Evolutionary conservation across 75 land plant species (phyloP), one percentile per base, ranked within the genome.

Genomic region (Azolla pinnata): DNA sequence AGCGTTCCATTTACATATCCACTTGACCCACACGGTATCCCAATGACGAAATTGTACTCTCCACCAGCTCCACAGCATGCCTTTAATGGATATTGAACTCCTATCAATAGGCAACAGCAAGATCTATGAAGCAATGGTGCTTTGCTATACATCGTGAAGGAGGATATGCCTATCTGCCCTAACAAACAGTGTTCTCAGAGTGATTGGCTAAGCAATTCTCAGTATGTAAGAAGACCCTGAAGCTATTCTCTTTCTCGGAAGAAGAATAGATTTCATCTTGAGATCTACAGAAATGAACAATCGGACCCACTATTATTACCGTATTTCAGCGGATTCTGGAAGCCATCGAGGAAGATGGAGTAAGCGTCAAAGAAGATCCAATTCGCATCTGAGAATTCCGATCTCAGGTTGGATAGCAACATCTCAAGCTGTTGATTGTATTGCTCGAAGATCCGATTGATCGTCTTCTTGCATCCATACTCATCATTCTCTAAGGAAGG

Each of bases 1-100:
- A 52, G n/a, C 28, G 21, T 12, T n/a, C 66, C 66, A 54, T 33
- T 4, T 3, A 53, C 0, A 30, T 50, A 32, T n/a, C 57, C 66
- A 20, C 33, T 24, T 21, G 1, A 0, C 0, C 44, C 57, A 34
- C 66, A 63, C 8, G 0, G 0, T 0, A 63, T 38, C 0, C 1
- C 21, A 12, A 0, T 5, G 18, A 32, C 33, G 33, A 50, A 29
- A 21, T 63, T 53, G 2, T 31, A 63, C 0, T 63, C 56, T 4
- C 65, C 65, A 17, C 65, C 65, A 10, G 51, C 51, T 32, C 66
- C 66, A 18, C 66, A 63, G 34, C 66, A 63, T 33, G 57, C 57
- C 27, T 21, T 51, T 18, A 24, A 27, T 0, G 32, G 18, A 52
- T 53, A 63, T 18, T 63, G 51, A 16, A 63, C 14, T 18, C 66